Conservation (phyloP, 495 filamentous ascomycete genomes). For the Jackrogersella minutella region DNA sequence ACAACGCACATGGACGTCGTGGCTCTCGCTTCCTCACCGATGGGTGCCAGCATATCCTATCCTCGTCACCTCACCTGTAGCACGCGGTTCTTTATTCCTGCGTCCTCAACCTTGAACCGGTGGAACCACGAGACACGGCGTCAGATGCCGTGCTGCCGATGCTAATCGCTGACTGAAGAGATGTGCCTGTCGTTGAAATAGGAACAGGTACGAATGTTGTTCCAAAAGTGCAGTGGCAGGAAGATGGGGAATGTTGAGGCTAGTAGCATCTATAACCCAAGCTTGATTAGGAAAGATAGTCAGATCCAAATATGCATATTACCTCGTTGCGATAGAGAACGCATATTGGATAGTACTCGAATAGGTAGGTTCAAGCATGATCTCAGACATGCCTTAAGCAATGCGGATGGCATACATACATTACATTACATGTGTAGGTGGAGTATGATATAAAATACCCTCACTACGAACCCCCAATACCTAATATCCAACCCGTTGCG, state of each 20-base stretch:
- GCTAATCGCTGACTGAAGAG: slow-evolving; percentile 15
- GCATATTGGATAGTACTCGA: slow-evolving; percentile 16
- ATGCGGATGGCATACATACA: slow-evolving; percentile 26
- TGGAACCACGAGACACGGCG: slow-evolving; percentile 10
- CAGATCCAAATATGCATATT: slow-evolving; percentile 27
- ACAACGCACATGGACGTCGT: slow-evolving; percentile 26
- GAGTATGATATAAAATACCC: slow-evolving; percentile 14
- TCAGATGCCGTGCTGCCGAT: slow-evolving; percentile 27
- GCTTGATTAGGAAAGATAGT: slow-evolving; percentile 33
- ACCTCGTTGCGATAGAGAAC: slow-evolving; percentile 25
- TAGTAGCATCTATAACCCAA: slow-evolving; percentile 34
- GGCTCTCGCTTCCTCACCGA: slow-evolving; percentile 42
- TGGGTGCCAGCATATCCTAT: slow-evolving; percentile 38
- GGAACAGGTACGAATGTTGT: slow-evolving; percentile 28
- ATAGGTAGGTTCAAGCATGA: slow-evolving; percentile 19
- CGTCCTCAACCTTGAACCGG: slow-evolving; percentile 25
- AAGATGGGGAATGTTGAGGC: slow-evolving; percentile 38
- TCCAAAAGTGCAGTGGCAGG: slow-evolving; percentile 13
- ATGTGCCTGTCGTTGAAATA: slow-evolving; percentile 28
- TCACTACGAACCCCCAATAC: too few relatives aligned
- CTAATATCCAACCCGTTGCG: too few relatives aligned
- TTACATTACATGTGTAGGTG: background rate
- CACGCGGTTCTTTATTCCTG: slow-evolving; percentile 17
- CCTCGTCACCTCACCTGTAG: slow-evolving; percentile 37
- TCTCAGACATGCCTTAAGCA: slow-evolving; percentile 14